Evolutionary conservation across 768 basidiomycete genomes (phyloP).

Genomic region (Tricholoma bakamatsutake): DNA sequence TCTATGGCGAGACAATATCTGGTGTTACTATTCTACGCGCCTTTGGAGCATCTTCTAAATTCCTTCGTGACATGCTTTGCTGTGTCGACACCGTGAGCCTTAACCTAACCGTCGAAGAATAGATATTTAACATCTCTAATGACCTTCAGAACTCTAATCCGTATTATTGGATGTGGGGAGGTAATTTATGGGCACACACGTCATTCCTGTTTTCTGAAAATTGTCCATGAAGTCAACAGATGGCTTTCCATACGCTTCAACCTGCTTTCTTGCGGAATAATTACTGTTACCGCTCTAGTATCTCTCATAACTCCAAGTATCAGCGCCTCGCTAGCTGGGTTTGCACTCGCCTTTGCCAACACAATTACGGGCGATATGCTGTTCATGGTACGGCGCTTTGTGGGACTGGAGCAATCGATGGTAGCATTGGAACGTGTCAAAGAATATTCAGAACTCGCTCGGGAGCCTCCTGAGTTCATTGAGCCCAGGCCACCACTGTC

Average conservation of each 20-base stretch:
- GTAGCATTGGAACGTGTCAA: constrained; percentile 87
- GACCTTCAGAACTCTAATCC: constrained; percentile 50
- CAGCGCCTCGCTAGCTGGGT: constrained; percentile 78
- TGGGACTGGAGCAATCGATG: constrained; percentile 92
- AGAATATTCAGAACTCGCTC: constrained; percentile 77
- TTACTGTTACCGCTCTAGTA: constrained; percentile 67
- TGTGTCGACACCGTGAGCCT: constrained; percentile 70
- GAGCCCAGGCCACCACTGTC: constrained; percentile 76
- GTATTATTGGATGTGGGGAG: constrained; percentile 91
- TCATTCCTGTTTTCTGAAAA: background rate
- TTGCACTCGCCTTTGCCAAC: constrained; percentile 79
- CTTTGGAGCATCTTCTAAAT: constrained; percentile 85
- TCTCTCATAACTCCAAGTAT: constrained; percentile 66
- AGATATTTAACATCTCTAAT: background rate
- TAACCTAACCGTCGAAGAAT: background rate
- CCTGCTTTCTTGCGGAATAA: constrained; percentile 61
- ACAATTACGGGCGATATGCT: constrained; percentile 69
- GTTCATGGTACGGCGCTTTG: constrained; percentile 71
- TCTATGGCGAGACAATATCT: constrained; percentile 40
- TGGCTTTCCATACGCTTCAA: constrained; percentile 91
- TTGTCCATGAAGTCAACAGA: constrained; percentile 58
- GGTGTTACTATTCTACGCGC: constrained; percentile 56
- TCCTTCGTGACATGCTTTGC: constrained; percentile 77
- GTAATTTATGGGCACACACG: constrained; percentile 27
- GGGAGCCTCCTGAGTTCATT: constrained; percentile 78